Base-by-base conservation (phyloP, 805 yeast genomes). In the Saccharomycopsis lassenensis region DNA sequence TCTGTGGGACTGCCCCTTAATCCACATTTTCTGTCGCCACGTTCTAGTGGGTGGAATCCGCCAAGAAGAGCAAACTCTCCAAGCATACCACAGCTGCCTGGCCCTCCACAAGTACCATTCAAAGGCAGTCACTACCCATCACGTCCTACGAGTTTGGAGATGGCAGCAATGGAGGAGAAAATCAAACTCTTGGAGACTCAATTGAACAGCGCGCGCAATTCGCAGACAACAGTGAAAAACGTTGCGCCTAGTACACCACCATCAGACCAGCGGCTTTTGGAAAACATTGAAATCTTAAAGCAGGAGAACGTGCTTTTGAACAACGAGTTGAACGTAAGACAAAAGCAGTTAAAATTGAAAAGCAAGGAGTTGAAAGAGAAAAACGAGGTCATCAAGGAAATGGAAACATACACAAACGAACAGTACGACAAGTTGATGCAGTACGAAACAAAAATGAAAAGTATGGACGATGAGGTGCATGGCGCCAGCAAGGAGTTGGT, bases 141-240 rank as follows among this genome's bases (percentile, higher is more conserved):
- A 6, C 26, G 31, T 15, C 12, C 35, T 7, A 11, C 21, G n/a
- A 39, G 37, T 31, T 35, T 42, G 18, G 46, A 42, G 21, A 23
- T 38, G 17, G 39, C 39, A 21, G 46, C 43, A 4, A 42, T 42
- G 46, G 43, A 42, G 25, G 46, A 42, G 21, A 38, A 39, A 29
- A 42, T 42, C 24, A 38, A 39, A 24, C 37, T 39, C 18, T 24
- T 42, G 14, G 31, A 39, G 21, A 12, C 20, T 8, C 35, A 35
- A 17, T 24, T 30, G 22, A 36, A 36, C 22, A 11, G 26, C 7
- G 27, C 24, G 11, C 17, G 29, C 12, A 33, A 29, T 14, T n/a
- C n/a, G n/a, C n/a, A n/a, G n/a, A n/a, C n/a, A n/a, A n/a, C n/a
- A n/a, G n/a, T n/a, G n/a, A n/a, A n/a, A n/a, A n/a, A n/a, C n/a